phyloP scores from a whole-genome alignment of 108 stramenopile species.

The Seminavis robusta region DNA sequence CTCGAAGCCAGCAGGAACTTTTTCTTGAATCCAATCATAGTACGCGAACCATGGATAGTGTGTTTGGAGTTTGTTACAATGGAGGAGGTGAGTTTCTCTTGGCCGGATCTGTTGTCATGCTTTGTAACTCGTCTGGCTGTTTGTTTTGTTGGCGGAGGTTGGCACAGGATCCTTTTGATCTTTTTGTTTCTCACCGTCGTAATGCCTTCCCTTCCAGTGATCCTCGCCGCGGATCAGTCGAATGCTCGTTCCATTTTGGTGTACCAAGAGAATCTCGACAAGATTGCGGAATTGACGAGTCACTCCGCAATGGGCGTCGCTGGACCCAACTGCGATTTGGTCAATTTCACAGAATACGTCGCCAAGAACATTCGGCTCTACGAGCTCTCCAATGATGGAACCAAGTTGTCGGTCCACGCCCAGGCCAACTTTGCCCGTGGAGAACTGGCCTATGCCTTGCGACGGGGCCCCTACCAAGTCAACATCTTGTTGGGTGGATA shows the following conservation, averaged over 20 bases:
- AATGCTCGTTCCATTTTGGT: conserved; percentile 86
- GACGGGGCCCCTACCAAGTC: conserved; percentile 96
- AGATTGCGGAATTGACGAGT: conserved; percentile 69
- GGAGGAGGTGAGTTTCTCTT: conserved; percentile 70
- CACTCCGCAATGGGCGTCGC: conserved; percentile 84
- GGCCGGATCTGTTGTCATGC: neutral
- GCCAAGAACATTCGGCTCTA: conserved; percentile 93
- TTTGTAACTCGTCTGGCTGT: neutral
- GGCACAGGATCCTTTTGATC: neutral
- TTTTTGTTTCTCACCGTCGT: neutral
- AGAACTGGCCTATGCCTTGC: conserved; percentile 90
- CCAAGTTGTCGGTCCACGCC: conserved; percentile 87
- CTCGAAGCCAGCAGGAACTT: too few species aligned
- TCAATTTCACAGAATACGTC: conserved; percentile 86
- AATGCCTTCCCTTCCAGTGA: conserved; percentile 35
- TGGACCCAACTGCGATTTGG: conserved; percentile 87
- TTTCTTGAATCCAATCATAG: too few species aligned
- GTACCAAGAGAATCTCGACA: conserved; percentile 87
- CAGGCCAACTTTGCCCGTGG: conserved; percentile 94
- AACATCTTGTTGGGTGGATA: conserved; percentile 92
- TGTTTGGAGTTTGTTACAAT: conserved; percentile 77
- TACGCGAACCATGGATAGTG: conserved; percentile 77
- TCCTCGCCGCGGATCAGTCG: conserved; percentile 85
- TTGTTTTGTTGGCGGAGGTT: neutral
- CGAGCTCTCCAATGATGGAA: conserved; percentile 89